These are phyloP conservation scores for Nakaseomyces glabratus DNA, from an alignment of 1,139 yeast species.

Conservation along the genomic window DNA sequence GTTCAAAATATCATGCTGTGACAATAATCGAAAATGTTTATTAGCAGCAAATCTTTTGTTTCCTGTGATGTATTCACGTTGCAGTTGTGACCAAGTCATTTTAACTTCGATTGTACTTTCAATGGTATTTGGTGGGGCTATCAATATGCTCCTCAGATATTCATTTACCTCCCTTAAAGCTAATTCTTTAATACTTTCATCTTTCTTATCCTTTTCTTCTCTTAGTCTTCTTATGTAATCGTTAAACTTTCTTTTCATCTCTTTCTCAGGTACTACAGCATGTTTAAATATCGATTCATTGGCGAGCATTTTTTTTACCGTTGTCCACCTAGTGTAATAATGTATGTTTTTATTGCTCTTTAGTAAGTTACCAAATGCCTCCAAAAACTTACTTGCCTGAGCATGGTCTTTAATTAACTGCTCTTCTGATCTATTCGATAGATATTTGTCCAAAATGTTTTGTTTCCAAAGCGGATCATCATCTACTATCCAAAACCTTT, in stretches of 20 bases:
- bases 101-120: slow-evolving; percentile 1
- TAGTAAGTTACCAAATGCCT: slow-evolving; percentile 45
- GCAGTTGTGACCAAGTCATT: slow-evolving; percentile 22
- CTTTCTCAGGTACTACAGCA: slow-evolving; percentile 50
- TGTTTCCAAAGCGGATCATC: slow-evolving; percentile 55
- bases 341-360: slow-evolving; percentile 36
- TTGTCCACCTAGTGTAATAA: slow-evolving; percentile 60
- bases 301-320: slow-evolving; percentile 41
- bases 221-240: slow-evolving; percentile 41
- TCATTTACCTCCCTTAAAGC: slow-evolving; percentile 47
- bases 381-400: slow-evolving; percentile 46
- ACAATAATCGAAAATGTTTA: slow-evolving; percentile 45
- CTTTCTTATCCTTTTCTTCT: slow-evolving; percentile 33
- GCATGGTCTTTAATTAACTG: slow-evolving; percentile 46
- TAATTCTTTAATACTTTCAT: slow-evolving; percentile 34
- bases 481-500: slow-evolving; percentile 60
- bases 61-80: slow-evolving; percentile 36
- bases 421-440: slow-evolving; percentile 45
- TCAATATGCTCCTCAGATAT: slow-evolving; percentile 34
- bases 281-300: slow-evolving; percentile 64
- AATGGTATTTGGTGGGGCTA: slow-evolving; percentile 8
- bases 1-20: slow-evolving; percentile 51
- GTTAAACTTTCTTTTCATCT: slow-evolving; percentile 44
- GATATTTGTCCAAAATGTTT: slow-evolving; percentile 54
- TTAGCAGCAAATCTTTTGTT: slow-evolving; percentile 53